Evolutionary conservation across 495 filamentous ascomycete species (phyloP).

Genomic region (Terfezia boudieri): DNA sequence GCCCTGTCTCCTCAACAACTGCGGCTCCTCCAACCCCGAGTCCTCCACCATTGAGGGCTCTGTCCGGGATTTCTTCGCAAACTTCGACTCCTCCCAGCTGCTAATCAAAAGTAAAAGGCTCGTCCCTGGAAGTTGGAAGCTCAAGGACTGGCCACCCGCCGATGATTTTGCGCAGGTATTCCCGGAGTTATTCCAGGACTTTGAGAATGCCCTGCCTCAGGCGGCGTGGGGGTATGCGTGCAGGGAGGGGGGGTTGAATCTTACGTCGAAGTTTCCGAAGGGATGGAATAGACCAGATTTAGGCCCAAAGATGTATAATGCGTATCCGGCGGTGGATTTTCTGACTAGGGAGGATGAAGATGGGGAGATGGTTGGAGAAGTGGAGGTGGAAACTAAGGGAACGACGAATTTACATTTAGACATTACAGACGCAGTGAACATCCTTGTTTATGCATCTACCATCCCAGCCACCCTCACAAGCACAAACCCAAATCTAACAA

Average conservation of each 20-base stretch:
- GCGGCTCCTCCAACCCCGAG: not conserved
- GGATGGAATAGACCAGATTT: constrained; percentile 14
- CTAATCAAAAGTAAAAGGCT: not conserved
- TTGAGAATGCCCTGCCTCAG: constrained; percentile 17
- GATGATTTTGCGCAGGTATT: constrained; percentile 15
- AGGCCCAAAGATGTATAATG: constrained; percentile 20
- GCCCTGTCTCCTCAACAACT: constrained; percentile 12
- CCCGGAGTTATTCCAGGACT: constrained; percentile 16
- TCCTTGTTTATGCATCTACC: constrained; percentile 14
- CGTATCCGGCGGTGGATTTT: constrained; percentile 15
- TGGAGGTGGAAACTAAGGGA: constrained; percentile 4
- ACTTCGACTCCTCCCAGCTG: constrained; percentile 2
- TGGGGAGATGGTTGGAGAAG: not conserved
- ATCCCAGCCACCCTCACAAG: not conserved
- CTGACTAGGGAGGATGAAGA: constrained; percentile 3
- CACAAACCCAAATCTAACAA: not conserved
- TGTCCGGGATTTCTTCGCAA: constrained; percentile 14
- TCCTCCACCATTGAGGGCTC: not conserved
- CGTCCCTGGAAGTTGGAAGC: constrained; percentile 1
- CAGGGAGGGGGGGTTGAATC: constrained; percentile 12
- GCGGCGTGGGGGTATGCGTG: constrained; percentile 11
- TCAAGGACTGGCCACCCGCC: constrained; percentile 19
- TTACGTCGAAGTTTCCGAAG: constrained; percentile 12
- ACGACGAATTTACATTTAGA: constrained; percentile 21
- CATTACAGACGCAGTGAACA: constrained; percentile 20